Conservation (phyloP, 1,139 yeast species). For the Blastobotrys persicus region DNA sequence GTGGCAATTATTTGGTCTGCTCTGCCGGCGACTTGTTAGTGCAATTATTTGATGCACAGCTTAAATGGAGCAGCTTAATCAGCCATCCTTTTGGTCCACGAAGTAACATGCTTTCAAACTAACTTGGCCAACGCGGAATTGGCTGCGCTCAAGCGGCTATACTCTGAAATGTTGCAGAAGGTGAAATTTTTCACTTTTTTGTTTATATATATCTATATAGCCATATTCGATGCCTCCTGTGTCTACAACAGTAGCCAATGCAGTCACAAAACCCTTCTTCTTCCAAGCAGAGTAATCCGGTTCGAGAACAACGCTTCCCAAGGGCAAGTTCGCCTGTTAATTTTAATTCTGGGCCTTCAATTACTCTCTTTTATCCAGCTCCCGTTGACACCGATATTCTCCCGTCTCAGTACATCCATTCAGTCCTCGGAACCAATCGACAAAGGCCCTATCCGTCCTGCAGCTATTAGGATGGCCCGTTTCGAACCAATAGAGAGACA, state of each 20-base stretch:
- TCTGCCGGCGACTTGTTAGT: not conserved
- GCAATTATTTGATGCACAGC: not conserved
- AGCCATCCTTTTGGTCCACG: too few species aligned
- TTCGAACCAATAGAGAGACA: too few species aligned
- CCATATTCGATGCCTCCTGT: not conserved
- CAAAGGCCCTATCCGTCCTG: not conserved
- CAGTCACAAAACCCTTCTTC: too few species aligned
- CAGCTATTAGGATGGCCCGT: not conserved
- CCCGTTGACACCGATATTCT: constrained; percentile 2
- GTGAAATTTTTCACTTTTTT: not conserved
- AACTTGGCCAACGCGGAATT: not conserved
- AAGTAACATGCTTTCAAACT: not conserved
- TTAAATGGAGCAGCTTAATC: not conserved
- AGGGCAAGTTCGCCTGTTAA: not conserved
- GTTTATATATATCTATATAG: not conserved
- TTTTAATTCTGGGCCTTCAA: not conserved
- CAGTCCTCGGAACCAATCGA: not conserved
- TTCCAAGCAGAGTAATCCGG: not conserved
- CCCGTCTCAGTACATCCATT: constrained; percentile 4
- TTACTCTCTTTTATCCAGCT: constrained; percentile 6
- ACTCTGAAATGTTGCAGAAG: not conserved
- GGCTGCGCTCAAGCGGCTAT: not conserved
- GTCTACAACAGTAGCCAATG: too few species aligned
- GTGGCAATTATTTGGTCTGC: not conserved
- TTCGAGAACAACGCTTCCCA: not conserved